Percentiles rank a stretch among this genome's conserved stretches.
These are phyloP conservation scores for Starmerella asiatica DNA, from an alignment of 805 yeast species.

Conservation along the genomic window DNA sequence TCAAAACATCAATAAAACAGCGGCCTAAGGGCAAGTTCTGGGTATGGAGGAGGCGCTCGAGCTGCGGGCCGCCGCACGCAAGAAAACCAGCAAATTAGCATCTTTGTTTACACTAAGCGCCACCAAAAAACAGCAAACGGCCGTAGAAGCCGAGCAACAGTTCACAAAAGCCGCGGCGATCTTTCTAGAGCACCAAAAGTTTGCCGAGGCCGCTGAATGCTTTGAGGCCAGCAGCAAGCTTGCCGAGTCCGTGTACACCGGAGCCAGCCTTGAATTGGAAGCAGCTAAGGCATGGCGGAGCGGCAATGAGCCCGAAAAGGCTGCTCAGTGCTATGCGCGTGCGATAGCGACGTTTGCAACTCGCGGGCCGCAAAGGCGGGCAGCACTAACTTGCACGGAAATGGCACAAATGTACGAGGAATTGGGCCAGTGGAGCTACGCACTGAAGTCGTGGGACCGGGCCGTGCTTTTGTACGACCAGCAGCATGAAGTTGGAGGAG, in stretches of 20 bases:
- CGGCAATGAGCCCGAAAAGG: constrained; percentile 9
- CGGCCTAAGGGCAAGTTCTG: not conserved
- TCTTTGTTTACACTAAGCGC: constrained; percentile 5
- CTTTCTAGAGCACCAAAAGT: constrained; percentile 7
- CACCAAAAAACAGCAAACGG: not conserved
- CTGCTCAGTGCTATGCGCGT: constrained; percentile 8
- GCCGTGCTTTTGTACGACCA: constrained; percentile 11
- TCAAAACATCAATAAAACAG: too few relatives aligned
- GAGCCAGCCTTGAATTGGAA: constrained; percentile 9
- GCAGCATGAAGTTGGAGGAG: constrained; percentile 7
- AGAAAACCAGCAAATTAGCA: not conserved
- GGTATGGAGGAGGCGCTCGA: constrained; percentile 15
- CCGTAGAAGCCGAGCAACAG: constrained; percentile 11
- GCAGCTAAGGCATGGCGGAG: constrained; percentile 14
- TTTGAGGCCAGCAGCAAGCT: constrained; percentile 9
- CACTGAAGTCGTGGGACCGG: constrained; percentile 10
- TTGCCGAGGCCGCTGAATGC: constrained; percentile 12
- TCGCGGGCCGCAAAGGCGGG: constrained; percentile 17
- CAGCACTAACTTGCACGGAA: constrained; percentile 13
- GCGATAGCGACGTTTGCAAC: constrained; percentile 12
- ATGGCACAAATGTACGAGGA: constrained; percentile 15
- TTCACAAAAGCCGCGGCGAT: constrained; percentile 12
- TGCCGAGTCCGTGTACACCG: constrained; percentile 9
- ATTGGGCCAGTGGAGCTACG: constrained; percentile 4
- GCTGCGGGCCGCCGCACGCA: constrained; percentile 14